Evolutionary conservation across 441 rosid species (phyloP), one percentile per base, ranked within the genome.

Genomic region (Populus hybrid): DNA sequence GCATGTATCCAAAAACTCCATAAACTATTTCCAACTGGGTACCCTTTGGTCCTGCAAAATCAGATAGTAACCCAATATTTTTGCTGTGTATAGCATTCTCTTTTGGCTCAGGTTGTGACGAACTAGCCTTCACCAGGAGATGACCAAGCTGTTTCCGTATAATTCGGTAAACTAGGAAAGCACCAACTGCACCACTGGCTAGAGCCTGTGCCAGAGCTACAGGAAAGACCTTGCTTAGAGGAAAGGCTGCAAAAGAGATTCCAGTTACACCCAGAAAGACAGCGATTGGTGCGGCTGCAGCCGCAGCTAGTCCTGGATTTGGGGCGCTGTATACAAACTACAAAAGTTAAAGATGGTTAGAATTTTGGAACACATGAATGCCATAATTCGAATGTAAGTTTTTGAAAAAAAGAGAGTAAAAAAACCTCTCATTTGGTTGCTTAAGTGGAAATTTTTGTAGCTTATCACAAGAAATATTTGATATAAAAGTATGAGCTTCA

Each of bases 301-400:
- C 99, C 0, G 98, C 99, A 0, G 99, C 98, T 89, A 88, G 95
- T 70, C 99, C 99, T 2, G 98, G 99, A 86, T 97, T 94, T 75
- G 87, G 90, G 83, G 99, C 99, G 82, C 98, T 91, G 89, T 97
- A 97, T 64, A 97, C 99, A 87, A 94, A 97, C 99, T 97, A 84
- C 83, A 81, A 74, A 76, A 24, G 78, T 30, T 73, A 78, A 71
- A 72, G 26, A 78, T 59, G 35, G 78, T 74, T 50, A 80, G 71
- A 75, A 71, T 34, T 42, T 9, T 23, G 12, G 61, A 67, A 1
- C 28, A 21, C 5, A 26, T 30, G 35, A 12, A 67, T 36, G 19
- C 72, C 65, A 46, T 11, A 65, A 61, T 2, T 7, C 28, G 66
- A 4, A 30, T 68, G 21, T 6, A 28, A 68, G 11, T 8, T 30